Conservation (phyloP, 352 stramenopile species). For the Pythium periplocum region DNA sequence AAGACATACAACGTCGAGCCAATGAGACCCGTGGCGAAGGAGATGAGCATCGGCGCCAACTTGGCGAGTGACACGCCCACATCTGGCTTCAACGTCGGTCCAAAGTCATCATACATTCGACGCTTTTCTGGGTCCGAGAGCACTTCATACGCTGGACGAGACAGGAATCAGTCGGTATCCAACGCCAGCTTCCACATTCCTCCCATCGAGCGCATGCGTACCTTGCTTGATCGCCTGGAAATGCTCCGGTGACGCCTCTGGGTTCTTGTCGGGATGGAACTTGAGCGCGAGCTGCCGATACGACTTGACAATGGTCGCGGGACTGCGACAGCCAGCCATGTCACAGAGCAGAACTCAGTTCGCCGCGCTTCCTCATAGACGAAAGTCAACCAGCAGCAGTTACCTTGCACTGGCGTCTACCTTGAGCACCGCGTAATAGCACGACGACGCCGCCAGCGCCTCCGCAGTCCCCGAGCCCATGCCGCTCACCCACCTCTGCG, state of each 20-base stretch:
- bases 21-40: slow-evolving; percentile 46
- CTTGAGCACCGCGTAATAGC: slow-evolving; percentile 68
- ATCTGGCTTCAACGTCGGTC: slow-evolving; percentile 47
- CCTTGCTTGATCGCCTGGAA: slow-evolving; percentile 82
- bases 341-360: too few relatives aligned
- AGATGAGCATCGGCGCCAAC: slow-evolving; percentile 60
- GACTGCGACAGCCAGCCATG: slow-evolving; percentile 25
- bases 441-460: slow-evolving; percentile 18
- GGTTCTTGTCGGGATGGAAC: slow-evolving; percentile 97
- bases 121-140: slow-evolving; percentile 72
- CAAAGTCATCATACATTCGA: slow-evolving; percentile 70
- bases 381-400: too few relatives aligned
- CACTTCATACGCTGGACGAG: slow-evolving; percentile 54
- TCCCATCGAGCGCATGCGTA: slow-evolving; percentile 2
- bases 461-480: neutral
- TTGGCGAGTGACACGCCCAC: slow-evolving; percentile 58
- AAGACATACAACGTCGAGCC: slow-evolving; percentile 34
- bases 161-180: neutral
- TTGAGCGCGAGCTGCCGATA: slow-evolving; percentile 93
- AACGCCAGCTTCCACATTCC: too few relatives aligned
- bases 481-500: too few relatives aligned
- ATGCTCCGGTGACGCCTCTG: slow-evolving; percentile 75
- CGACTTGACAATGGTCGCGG: slow-evolving; percentile 92
- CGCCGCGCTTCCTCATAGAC: too few relatives aligned
- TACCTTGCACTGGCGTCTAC: slow-evolving; percentile 57